Percentiles rank a stretch among this genome's conserved stretches.
Conservation (phyloP, 1,284 basidiomycete species). For the Tilletia setariae region DNA sequence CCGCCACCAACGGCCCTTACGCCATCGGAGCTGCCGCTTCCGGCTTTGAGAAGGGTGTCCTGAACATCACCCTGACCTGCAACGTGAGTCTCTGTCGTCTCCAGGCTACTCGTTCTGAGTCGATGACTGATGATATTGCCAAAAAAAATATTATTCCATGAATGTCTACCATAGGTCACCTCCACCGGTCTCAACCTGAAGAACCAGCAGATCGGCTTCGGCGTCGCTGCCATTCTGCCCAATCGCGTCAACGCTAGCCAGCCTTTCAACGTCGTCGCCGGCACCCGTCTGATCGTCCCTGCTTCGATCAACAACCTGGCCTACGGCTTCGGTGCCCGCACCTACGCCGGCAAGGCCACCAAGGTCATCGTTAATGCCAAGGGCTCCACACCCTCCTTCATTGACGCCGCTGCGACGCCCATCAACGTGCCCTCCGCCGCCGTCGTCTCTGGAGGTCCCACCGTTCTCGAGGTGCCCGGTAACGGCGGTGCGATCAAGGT, state of each 20-base stretch:
- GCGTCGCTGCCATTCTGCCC: slow-evolving; percentile 9
- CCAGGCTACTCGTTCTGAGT: too few species aligned
- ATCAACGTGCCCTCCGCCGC: not conserved
- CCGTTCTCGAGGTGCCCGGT: slow-evolving; percentile 3
- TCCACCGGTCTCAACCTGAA: slow-evolving; percentile 14
- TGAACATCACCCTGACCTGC: slow-evolving; percentile 2
- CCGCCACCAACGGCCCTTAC: not conserved
- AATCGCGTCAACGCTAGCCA: slow-evolving; percentile 3
- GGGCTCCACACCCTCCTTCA: not conserved
- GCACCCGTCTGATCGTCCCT: slow-evolving; percentile 4
- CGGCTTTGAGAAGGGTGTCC: slow-evolving; percentile 4
- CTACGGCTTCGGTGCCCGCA: not conserved
- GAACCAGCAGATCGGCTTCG: slow-evolving; percentile 7
- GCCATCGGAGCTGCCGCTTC: not conserved
- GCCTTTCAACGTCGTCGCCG: slow-evolving; percentile 8
- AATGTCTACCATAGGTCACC: too few species aligned
- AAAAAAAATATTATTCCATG: too few species aligned
- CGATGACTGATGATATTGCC: too few species aligned
- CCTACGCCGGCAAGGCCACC: not conserved
- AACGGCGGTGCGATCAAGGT: not conserved
- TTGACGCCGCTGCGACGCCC: not conserved
- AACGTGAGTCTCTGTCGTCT: not conserved
- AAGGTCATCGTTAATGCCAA: slow-evolving; percentile 9
- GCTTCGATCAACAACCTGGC: not conserved
- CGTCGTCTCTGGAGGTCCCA: not conserved